Conservation (phyloP, 495 filamentous ascomycete species). For the Platismatia glauca region DNA sequence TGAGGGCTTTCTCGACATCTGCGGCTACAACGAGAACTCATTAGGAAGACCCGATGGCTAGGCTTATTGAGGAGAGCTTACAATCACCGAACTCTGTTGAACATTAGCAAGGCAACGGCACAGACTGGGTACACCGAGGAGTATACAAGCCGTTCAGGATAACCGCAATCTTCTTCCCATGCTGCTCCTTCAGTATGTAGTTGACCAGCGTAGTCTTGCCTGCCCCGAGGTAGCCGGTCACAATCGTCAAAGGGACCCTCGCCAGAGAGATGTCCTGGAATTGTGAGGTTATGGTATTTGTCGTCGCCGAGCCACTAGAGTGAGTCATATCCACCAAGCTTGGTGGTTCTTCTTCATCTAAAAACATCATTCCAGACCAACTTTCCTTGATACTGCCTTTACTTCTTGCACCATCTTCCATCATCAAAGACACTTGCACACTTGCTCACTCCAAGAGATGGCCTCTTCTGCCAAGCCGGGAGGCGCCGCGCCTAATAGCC, state of each 20-base stretch:
- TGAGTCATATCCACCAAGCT: constrained; percentile 49
- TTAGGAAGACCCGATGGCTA: constrained; percentile 2
- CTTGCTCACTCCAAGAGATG: not conserved
- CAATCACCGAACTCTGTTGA: constrained; percentile 87
- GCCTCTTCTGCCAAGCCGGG: not conserved
- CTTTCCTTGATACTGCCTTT: constrained; percentile 1
- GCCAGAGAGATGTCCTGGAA: constrained; percentile 39
- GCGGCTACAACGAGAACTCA: constrained; percentile 44
- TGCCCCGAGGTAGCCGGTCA: constrained; percentile 90
- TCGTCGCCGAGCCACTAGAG: not conserved
- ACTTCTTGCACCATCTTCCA: not conserved
- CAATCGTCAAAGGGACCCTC: constrained; percentile 87
- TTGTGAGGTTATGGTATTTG: constrained; percentile 28
- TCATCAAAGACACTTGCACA: not conserved
- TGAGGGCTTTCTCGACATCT: constrained; percentile 91
- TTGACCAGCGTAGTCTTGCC: constrained; percentile 95
- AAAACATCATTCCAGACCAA: constrained; percentile 11
- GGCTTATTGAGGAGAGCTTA: constrained; percentile 34
- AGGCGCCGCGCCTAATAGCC: not conserved
- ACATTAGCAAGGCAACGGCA: constrained; percentile 7
- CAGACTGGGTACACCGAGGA: constrained; percentile 2
- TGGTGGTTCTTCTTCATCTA: constrained; percentile 58
- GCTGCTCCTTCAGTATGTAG: constrained; percentile 84
- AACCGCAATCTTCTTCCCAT: constrained; percentile 95
- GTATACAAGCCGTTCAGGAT: constrained; percentile 75